Conservation (phyloP, 2,329 filamentous ascomycete genomes). For the Pseudocercospora eumusae region DNA sequence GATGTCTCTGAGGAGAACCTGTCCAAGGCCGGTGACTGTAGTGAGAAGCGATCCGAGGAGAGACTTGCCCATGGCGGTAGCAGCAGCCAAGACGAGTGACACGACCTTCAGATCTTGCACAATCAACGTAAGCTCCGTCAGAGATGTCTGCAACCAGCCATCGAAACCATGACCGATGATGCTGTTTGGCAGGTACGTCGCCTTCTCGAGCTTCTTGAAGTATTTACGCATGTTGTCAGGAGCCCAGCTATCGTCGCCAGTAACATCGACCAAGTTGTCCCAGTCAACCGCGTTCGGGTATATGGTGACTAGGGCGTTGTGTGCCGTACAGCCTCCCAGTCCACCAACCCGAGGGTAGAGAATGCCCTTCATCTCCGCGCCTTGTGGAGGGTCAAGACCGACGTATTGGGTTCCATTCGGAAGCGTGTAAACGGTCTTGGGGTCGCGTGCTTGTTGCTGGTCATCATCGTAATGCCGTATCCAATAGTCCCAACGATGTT, state of each 20-base stretch:
- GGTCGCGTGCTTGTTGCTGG: conserved; percentile 56
- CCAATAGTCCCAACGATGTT: conserved; percentile 64
- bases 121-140: conserved; percentile 55
- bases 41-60: conserved; percentile 40
- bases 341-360: conserved; percentile 61
- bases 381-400: conserved; percentile 56
- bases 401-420: conserved; percentile 55
- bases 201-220: conserved; percentile 55
- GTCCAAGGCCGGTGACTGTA: conserved; percentile 49
- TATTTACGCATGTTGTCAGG: conserved; percentile 61
- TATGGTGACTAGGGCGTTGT: conserved; percentile 62
- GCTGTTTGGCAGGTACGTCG: conserved; percentile 47
- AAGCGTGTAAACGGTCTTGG: conserved; percentile 60
- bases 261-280: conserved; percentile 58
- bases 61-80: conserved; percentile 48
- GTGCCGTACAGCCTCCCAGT: conserved; percentile 60
- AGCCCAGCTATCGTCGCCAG: conserved; percentile 62
- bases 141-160: conserved; percentile 58
- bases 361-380: conserved; percentile 55
- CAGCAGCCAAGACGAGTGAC: conserved; percentile 54
- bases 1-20: conserved; percentile 53
- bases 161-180: conserved; percentile 55
- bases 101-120: conserved; percentile 57
- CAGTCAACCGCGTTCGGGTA: conserved; percentile 63
- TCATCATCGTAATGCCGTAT: conserved; percentile 63